Base-by-base conservation (phyloP, 441 rosid species). In the Arabidopsis lyrata region DNA sequence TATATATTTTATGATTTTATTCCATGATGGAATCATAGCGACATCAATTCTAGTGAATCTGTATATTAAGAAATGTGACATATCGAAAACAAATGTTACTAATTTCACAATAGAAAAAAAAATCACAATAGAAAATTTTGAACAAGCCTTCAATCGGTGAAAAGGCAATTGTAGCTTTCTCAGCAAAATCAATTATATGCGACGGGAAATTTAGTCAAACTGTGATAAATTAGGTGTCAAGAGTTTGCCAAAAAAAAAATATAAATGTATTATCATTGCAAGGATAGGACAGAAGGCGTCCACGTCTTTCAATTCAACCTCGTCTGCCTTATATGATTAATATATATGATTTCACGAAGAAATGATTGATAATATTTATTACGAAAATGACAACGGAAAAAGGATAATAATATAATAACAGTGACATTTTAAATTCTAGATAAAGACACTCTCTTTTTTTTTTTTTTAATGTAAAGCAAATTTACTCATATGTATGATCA, bases 271-370 rank as follows among this genome's bases (percentile, higher is more conserved):
- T 7, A n/a, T 15, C 22, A 1, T 44, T 9, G 13, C 34, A 35
- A 22, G 35, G 64, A 20, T 57, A 32, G 57, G 66, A 69, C 65
- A 56, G 34, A 15, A 56, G 45, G 27, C 16, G 66, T 58, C 66
- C 74, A 69, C 58, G 48, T 68, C 72, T 41, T 50, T 41, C 18
- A 68, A 15, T 45, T 29, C 14, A 54, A 54, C 62, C 41, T 67
- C 52, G 72, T 57, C 36, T 45, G 14, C 20, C n/a, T 31, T 27
- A 15, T 36, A 36, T 24, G 12, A 9, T 7, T 41, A 16, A 53
- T 14, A 54, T 54, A 53, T 27, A 24, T 15, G 16, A 31, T 67
- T 2, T 39, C 5, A 5, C 42, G 27, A 8, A n/a, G 8, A 66
- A 45, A 20, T 39, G 39, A 67, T 53, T 67, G 62, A 41, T 53